These are phyloP conservation scores for Eragrostis curvula DNA, from an alignment of 176 grass and related monocot species.

Conservation along the genomic window DNA sequence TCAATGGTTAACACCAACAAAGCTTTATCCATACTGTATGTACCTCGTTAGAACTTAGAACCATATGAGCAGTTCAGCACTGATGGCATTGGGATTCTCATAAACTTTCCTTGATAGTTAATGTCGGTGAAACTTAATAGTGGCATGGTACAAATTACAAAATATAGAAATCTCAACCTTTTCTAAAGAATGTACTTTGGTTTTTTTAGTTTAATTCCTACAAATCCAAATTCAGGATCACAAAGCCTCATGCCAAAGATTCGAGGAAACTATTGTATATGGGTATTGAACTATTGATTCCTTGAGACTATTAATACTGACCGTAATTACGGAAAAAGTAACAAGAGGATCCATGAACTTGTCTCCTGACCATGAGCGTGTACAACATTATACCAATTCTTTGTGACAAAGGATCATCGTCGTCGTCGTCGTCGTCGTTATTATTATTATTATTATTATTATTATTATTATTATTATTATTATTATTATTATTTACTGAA, in stretches of 20 bases:
- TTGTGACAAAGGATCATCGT: neutral
- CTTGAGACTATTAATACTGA: slow-evolving; percentile 1
- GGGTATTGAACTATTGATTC: slow-evolving; percentile 2
- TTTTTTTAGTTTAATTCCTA: neutral
- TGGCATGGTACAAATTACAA: slow-evolving; percentile 29
- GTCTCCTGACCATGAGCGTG: neutral
- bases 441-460: neutral
- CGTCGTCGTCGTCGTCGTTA: no score
- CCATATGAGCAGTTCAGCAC: neutral
- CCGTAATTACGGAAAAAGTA: slow-evolving; percentile 1
- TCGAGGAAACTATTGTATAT: neutral
- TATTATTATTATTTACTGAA: neutral
- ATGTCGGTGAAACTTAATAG: neutral
- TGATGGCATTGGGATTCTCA: neutral
- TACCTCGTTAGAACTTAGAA: neutral
- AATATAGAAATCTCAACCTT: neutral
- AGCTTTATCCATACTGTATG: neutral
- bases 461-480: neutral
- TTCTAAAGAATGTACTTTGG: neutral
- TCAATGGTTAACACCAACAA: neutral
- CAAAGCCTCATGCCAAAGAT: neutral
- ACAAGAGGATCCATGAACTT: neutral
- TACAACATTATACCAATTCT: slow-evolving; percentile 9
- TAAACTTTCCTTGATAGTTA: neutral
- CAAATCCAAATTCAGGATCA: neutral